Conservation (phyloP, 805 yeast species). For the Pichia ethanolica region DNA sequence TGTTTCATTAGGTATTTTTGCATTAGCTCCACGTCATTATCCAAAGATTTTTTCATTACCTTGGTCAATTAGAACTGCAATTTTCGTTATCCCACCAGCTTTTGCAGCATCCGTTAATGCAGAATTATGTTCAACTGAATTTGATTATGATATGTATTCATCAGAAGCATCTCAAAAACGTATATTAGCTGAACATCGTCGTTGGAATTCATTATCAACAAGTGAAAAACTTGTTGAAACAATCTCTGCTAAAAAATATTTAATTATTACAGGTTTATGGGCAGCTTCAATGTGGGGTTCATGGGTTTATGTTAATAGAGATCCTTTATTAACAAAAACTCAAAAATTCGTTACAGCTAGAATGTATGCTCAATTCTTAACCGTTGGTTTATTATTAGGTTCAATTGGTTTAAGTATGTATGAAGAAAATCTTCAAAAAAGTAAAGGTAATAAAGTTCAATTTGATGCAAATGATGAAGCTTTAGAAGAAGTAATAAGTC, state of each 20-base stretch:
- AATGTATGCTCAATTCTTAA: conserved; percentile 83
- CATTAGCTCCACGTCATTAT: conserved; percentile 39
- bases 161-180: conserved; percentile 35
- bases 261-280: conserved; percentile 67
- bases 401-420: conserved; percentile 61
- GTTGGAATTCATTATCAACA: conserved; percentile 44
- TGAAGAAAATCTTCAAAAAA: conserved; percentile 39
- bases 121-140: conserved; percentile 61
- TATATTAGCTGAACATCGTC: conserved; percentile 38
- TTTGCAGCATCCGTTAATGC: conserved; percentile 55
- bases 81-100: conserved; percentile 62
- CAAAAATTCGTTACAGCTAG: conserved; percentile 85
- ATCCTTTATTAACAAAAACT: conserved; percentile 63
- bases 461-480: conserved; percentile 9
- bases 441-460: conserved; percentile 1
- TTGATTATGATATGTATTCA: conserved; percentile 56
- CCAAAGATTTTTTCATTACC: conserved; percentile 39
- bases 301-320: conserved; percentile 66
- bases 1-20: conserved; percentile 48
- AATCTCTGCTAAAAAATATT: conserved; percentile 51
- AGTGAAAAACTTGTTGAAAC: conserved; percentile 44
- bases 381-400: conserved; percentile 62
- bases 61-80: conserved; percentile 57
- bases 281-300: conserved; percentile 76
- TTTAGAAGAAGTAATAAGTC: conserved; percentile 11